Evolutionary conservation across 768 basidiomycete species (phyloP).

Genomic region (Boletus edulis): DNA sequence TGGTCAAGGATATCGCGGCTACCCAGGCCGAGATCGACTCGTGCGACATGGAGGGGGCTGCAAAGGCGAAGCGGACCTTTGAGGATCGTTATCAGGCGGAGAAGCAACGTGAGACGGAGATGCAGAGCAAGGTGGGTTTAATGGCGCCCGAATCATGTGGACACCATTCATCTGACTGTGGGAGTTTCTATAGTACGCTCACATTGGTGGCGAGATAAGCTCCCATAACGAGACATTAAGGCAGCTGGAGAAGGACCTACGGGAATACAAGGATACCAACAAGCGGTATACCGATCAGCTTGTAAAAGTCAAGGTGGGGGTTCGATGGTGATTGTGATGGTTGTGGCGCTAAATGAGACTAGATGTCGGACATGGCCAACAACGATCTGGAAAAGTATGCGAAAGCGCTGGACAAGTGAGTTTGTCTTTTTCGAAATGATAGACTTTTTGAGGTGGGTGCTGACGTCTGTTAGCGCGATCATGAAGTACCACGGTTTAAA

Average conservation of each 20-base stretch:
- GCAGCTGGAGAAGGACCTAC: slow-evolving; percentile 65
- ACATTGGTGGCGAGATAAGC: slow-evolving; percentile 78
- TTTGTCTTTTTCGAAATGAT: not conserved
- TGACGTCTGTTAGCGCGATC: slow-evolving; percentile 68
- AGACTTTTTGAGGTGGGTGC: not conserved
- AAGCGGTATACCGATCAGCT: slow-evolving; percentile 88
- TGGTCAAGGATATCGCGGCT: slow-evolving; percentile 61
- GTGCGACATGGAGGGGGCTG: slow-evolving; percentile 83
- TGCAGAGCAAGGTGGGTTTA: slow-evolving; percentile 61
- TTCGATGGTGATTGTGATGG: not conserved
- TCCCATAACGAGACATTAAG: slow-evolving; percentile 67
- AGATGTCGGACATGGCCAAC: slow-evolving; percentile 99
- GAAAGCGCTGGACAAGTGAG: slow-evolving; percentile 94
- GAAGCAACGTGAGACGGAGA: slow-evolving; percentile 67
- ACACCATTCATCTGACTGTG: not conserved
- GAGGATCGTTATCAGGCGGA: slow-evolving; percentile 73
- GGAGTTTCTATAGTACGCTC: slow-evolving; percentile 56
- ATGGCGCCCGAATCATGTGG: not conserved
- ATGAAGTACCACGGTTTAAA: slow-evolving; percentile 98
- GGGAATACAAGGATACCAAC: slow-evolving; percentile 84
- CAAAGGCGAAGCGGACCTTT: slow-evolving; percentile 80
- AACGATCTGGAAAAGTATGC: slow-evolving; percentile 96
- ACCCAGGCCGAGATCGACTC: slow-evolving; percentile 70
- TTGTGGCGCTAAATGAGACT: not conserved
- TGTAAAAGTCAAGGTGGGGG: slow-evolving; percentile 85